These are phyloP conservation scores for Aristolochia contorta DNA, from an alignment of 164 flowering plant species.

Conservation along the genomic window DNA sequence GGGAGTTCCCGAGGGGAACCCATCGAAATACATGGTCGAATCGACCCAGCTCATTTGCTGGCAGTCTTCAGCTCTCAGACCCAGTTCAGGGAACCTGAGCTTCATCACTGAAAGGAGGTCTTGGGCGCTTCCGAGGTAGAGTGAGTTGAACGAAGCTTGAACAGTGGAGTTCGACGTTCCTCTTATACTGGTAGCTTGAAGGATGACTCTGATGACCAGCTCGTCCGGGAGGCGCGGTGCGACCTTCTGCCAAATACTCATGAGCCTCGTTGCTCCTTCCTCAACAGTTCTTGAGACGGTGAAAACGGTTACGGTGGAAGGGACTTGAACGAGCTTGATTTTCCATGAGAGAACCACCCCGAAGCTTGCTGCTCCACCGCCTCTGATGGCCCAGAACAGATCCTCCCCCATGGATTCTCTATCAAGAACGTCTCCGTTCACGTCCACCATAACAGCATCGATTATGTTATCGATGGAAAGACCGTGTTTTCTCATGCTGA, in stretches of 20 bases:
- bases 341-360: slow-evolving; percentile 11
- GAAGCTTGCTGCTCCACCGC: slow-evolving; percentile 15
- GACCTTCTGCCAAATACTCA: slow-evolving; percentile 7
- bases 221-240: slow-evolving; percentile 3
- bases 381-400: slow-evolving; percentile 20
- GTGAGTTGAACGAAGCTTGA: neutral
- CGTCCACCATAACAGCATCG: slow-evolving; percentile 13
- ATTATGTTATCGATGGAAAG: slow-evolving; percentile 11
- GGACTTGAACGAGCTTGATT: slow-evolving; percentile 7
- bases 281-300: neutral
- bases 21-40: slow-evolving; percentile 4
- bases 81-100: slow-evolving; percentile 5
- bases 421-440: slow-evolving; percentile 10
- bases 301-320: slow-evolving; percentile 15
- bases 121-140: slow-evolving; percentile 1
- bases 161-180: too few species aligned
- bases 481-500: slow-evolving; percentile 5
- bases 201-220: slow-evolving; percentile 7
- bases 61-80: neutral
- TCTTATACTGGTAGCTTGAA: neutral
- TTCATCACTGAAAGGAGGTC: neutral
- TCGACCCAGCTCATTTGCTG: slow-evolving; percentile 13
- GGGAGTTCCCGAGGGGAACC: neutral
- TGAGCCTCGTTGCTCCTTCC: neutral
- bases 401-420: slow-evolving; percentile 20